Evolutionary conservation across 768 basidiomycete genomes (phyloP).

Genomic region (Lactifluus subvellereus): DNA sequence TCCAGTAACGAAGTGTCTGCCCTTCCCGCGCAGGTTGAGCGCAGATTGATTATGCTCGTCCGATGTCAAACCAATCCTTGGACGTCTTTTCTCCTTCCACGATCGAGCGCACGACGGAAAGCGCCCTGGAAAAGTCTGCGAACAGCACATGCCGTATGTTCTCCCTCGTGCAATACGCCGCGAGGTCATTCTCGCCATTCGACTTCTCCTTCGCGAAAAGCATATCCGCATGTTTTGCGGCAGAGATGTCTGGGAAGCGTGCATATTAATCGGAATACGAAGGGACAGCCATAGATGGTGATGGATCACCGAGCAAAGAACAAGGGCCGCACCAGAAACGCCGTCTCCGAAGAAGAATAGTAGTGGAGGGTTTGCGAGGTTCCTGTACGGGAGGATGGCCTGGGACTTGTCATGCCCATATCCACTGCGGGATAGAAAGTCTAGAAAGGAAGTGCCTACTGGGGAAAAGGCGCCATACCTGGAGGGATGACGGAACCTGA

Average conservation of each 20-base stretch:
- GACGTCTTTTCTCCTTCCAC: constrained; percentile 65
- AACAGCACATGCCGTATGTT: constrained; percentile 79
- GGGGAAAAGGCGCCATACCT: constrained; percentile 41
- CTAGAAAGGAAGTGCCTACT: not conserved
- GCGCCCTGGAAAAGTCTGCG: constrained; percentile 58
- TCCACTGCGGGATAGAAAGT: constrained; percentile 40
- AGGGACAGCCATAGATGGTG: not conserved
- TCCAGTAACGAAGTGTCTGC: not conserved
- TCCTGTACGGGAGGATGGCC: constrained; percentile 88
- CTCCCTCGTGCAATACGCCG: constrained; percentile 72
- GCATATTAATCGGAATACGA: not conserved
- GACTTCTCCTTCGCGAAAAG: constrained; percentile 87
- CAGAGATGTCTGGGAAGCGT: constrained; percentile 67
- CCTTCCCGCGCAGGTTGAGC: not conserved
- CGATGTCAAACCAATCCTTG: constrained; percentile 40
- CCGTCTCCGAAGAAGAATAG: constrained; percentile 99
- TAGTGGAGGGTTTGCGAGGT: constrained; percentile 61
- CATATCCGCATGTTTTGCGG: constrained; percentile 88
- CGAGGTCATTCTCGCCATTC: constrained; percentile 80
- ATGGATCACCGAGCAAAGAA: not conserved
- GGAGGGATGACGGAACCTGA: constrained; percentile 84
- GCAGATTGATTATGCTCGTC: constrained; percentile 10
- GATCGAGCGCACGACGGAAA: constrained; percentile 55
- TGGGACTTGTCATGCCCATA: constrained; percentile 97
- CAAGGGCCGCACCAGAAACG: constrained; percentile 67